These are phyloP conservation scores for Polytrichum formosum DNA, from an alignment of 225 moss, liverwort and hornwort species.

Conservation along the genomic window DNA sequence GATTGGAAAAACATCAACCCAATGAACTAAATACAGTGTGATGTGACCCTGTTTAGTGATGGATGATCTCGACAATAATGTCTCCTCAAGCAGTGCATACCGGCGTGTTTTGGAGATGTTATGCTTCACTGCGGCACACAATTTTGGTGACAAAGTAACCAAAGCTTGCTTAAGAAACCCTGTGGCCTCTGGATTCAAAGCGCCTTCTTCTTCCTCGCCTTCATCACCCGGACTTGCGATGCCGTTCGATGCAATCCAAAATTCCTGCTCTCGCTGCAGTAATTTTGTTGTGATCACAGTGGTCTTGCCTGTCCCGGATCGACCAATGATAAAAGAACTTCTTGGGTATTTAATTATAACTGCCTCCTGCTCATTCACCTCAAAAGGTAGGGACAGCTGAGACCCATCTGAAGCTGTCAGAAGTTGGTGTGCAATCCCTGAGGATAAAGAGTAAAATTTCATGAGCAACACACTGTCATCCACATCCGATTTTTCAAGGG, in stretches of 20 bases:
- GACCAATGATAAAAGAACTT: conserved; percentile 31
- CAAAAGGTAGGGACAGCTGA: conserved; percentile 43
- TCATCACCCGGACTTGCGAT: not conserved
- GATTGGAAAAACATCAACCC: not conserved
- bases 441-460: conserved; percentile 56
- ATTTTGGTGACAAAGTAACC: conserved; percentile 32
- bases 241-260: conserved; percentile 24
- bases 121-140: conserved; percentile 60
- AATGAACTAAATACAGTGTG: not conserved
- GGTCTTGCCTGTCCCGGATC: conserved; percentile 35
- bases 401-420: conserved; percentile 40
- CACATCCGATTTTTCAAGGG: conserved; percentile 34
- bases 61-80: not conserved
- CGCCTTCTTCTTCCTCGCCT: not conserved
- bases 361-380: conserved; percentile 48
- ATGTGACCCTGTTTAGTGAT: not conserved
- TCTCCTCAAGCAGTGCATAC: conserved; percentile 11
- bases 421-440: conserved; percentile 47
- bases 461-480: conserved; percentile 54
- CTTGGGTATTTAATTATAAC: conserved; percentile 20
- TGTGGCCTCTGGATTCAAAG: conserved; percentile 2
- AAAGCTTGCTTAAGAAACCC: conserved; percentile 15
- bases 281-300: conserved; percentile 34
- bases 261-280: conserved; percentile 23
- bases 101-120: conserved; percentile 44